Percentiles rank a stretch among this genome's conserved stretches.
These are phyloP conservation scores for Neurospora discreta DNA, from an alignment of 495 filamentous ascomycete species.

Conservation along the genomic window DNA sequence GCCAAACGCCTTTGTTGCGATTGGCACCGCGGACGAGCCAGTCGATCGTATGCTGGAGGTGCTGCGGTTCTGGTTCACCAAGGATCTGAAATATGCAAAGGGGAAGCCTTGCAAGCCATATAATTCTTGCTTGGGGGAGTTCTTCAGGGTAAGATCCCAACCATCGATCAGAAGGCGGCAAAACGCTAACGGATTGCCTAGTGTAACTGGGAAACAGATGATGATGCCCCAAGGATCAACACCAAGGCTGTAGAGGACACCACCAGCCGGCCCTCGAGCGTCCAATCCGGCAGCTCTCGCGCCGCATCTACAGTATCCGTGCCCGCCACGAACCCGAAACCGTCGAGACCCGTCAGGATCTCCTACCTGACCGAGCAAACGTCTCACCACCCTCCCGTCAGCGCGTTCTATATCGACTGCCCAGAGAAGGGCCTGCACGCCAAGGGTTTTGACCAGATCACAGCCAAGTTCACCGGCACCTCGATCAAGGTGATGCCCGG, in stretches of 20 bases:
- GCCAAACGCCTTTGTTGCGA: constrained; percentile 89
- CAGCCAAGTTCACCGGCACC: constrained; percentile 95
- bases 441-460: constrained; percentile 87
- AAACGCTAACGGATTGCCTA: constrained; percentile 19
- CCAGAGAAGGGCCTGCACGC: constrained; percentile 83
- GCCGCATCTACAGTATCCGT: constrained; percentile 34
- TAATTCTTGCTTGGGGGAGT: constrained; percentile 94
- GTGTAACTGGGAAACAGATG: constrained; percentile 90
- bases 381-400: constrained; percentile 97
- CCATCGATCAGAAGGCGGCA: not conserved
- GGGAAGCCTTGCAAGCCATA: constrained; percentile 98
- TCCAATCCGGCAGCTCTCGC: constrained; percentile 23
- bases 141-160: constrained; percentile 61
- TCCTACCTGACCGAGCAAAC: constrained; percentile 95
- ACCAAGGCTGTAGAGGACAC: constrained; percentile 24
- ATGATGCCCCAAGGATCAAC: constrained; percentile 44
- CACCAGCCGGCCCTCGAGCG: constrained; percentile 25
- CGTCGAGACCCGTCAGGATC: constrained; percentile 52
- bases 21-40: constrained; percentile 85
- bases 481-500: constrained; percentile 84
- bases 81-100: constrained; percentile 97
- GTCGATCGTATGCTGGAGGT: constrained; percentile 89
- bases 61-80: constrained; percentile 95
- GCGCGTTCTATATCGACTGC: constrained; percentile 89
- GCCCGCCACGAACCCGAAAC: constrained; percentile 26